Evolutionary conservation across 192 early-diverging fungal genomes (phyloP).

Genomic region (Coemansia sp.): DNA sequence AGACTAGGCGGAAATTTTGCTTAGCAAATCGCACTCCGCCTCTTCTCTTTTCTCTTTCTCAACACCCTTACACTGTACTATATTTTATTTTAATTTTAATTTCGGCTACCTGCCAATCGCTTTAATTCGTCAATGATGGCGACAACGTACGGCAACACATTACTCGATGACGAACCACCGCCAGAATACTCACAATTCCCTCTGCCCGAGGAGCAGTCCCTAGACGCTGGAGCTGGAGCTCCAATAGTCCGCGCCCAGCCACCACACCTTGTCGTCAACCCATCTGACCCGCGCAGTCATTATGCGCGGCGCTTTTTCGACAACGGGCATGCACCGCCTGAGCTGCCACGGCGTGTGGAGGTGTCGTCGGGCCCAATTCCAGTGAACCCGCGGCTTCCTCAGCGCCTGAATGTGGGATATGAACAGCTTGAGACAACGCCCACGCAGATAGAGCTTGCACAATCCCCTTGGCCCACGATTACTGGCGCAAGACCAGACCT

Average conservation of each 20-base stretch:
- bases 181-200: slow-evolving; percentile 50
- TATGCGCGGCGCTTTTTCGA: slow-evolving; percentile 29
- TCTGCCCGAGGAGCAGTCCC: slow-evolving; percentile 39
- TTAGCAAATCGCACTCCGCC: background rate
- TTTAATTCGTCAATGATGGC: slow-evolving; percentile 8
- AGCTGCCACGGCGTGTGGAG: slow-evolving; percentile 23
- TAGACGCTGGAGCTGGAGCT: slow-evolving; percentile 52
- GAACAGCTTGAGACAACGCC: slow-evolving; percentile 41
- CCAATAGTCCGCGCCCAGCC: slow-evolving; percentile 46
- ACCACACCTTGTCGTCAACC: slow-evolving; percentile 44
- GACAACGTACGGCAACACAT: slow-evolving; percentile 10
- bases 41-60: background rate
- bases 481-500: background rate
- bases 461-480: background rate
- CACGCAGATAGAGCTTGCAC: background rate
- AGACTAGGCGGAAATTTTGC: background rate
- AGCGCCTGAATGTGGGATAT: slow-evolving; percentile 29
- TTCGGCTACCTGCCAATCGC: background rate
- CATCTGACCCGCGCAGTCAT: slow-evolving; percentile 52
- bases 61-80: background rate
- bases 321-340: slow-evolving; percentile 13
- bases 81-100: background rate
- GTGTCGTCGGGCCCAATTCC: slow-evolving; percentile 33
- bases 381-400: slow-evolving; percentile 23
- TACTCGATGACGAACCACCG: slow-evolving; percentile 27